A percentile compares a stretch with the other conserved stretches of the same genome.
phyloP scores from a whole-genome alignment of 2,329 filamentous ascomycete genomes.

The Arthrobotrys entomopaga region DNA sequence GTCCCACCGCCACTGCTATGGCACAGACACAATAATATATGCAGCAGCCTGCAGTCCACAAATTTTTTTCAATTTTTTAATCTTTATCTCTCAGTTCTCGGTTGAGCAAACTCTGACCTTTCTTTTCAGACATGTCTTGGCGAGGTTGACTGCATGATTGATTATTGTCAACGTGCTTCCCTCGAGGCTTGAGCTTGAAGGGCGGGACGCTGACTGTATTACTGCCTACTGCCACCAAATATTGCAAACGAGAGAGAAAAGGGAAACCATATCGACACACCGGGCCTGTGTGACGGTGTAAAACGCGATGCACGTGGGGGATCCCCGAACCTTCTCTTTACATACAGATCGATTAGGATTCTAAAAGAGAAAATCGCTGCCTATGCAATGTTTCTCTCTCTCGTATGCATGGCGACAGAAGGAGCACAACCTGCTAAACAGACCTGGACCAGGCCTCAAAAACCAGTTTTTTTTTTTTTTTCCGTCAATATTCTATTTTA shows the following conservation, averaged over 20 bases:
- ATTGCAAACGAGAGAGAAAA: slow-evolving; percentile 19
- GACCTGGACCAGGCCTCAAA: slow-evolving; percentile 8
- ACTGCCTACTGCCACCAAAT: background rate
- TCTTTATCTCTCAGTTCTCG: background rate
- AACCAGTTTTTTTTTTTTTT: slow-evolving; percentile 40
- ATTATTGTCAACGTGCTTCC: slow-evolving; percentile 24
- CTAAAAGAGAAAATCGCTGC: slow-evolving; percentile 18
- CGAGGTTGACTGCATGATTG: slow-evolving; percentile 2
- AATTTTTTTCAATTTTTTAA: background rate
- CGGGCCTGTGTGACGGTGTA: slow-evolving; percentile 8
- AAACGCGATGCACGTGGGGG: slow-evolving; percentile 37
- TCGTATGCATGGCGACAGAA: slow-evolving; percentile 17
- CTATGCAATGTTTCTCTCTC: slow-evolving; percentile 18
- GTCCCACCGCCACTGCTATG: background rate
- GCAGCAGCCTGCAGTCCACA: background rate
- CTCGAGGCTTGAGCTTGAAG: background rate
- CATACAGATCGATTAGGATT: background rate
- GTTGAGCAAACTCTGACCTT: background rate
- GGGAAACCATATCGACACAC: background rate
- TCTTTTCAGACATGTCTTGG: slow-evolving; percentile 5
- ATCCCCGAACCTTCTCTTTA: slow-evolving; percentile 20
- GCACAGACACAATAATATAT: slow-evolving; percentile 6
- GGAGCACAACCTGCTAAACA: slow-evolving; percentile 4
- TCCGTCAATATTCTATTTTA: slow-evolving; percentile 37
- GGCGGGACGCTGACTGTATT: background rate